phyloP scores from a whole-genome alignment of 2,329 filamentous ascomycete genomes.

The Aureobasidium lini region DNA sequence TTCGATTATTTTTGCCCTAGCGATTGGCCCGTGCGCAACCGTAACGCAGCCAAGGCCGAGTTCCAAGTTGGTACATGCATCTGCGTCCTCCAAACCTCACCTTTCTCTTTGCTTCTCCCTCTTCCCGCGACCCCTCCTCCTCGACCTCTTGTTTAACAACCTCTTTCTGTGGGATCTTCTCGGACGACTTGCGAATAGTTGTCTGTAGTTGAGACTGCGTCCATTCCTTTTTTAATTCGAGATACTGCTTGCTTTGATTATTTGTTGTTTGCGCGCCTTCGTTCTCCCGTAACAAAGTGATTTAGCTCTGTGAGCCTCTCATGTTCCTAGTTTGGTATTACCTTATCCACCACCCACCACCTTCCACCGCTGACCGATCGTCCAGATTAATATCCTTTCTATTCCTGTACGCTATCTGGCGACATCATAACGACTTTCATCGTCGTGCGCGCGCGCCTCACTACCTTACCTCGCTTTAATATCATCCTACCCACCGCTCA shows the following conservation, averaged over 20 bases:
- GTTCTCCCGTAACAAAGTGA: constrained; percentile 7
- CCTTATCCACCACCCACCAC: background rate
- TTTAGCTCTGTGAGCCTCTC: constrained; percentile 12
- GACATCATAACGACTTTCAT: constrained; percentile 3
- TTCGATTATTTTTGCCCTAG: constrained; percentile 6
- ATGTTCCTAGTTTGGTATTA: constrained; percentile 11
- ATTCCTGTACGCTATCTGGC: background rate
- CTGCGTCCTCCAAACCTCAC: constrained; percentile 2
- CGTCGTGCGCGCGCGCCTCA: constrained; percentile 1
- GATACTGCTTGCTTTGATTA: constrained; percentile 12
- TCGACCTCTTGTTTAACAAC: background rate
- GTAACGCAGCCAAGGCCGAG: constrained; percentile 3
- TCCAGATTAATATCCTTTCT: constrained; percentile 2
- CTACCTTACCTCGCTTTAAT: constrained; percentile 2
- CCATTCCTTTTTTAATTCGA: constrained; percentile 13
- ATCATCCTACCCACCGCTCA: background rate
- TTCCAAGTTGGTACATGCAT: constrained; percentile 9
- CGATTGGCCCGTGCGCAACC: constrained; percentile 2
- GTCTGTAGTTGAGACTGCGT: constrained; percentile 11
- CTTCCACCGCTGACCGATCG: background rate
- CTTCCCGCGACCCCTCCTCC: constrained; percentile 10
- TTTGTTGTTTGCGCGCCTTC: constrained; percentile 13
- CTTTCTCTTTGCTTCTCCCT: constrained; percentile 2
- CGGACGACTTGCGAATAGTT: constrained; percentile 3
- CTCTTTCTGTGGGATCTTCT: constrained; percentile 9